A percentile compares a stretch with the other conserved stretches of the same genome.
These are phyloP conservation scores for Nannochloropsis granulata DNA, from an alignment of 108 stramenopile genomes.

Conservation along the genomic window DNA sequence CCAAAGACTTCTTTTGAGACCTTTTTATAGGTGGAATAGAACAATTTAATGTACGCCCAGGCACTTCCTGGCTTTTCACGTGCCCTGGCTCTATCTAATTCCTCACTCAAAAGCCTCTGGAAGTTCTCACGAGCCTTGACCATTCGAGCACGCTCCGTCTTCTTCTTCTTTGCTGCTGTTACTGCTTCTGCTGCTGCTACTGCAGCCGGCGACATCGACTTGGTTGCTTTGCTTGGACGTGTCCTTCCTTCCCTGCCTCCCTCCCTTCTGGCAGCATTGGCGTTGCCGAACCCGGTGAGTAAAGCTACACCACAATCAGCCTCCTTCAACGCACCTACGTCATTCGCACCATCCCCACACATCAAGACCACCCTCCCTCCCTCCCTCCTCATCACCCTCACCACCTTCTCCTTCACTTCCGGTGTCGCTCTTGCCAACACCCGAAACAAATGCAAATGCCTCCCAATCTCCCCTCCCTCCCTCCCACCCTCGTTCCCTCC, in stretches of 20 bases:
- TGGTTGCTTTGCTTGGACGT: background rate
- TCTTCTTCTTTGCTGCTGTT: background rate
- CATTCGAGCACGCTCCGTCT: background rate
- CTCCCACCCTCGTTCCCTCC: slow-evolving; percentile 37
- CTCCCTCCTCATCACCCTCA: slow-evolving; percentile 6
- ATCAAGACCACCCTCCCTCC: slow-evolving; percentile 44
- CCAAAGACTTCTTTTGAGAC: background rate
- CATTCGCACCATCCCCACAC: slow-evolving; percentile 97
- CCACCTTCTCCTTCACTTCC: slow-evolving; percentile 82
- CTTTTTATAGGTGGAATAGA: background rate
- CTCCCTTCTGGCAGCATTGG: slow-evolving; percentile 36
- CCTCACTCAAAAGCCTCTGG: background rate
- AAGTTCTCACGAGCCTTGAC: background rate
- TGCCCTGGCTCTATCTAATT: background rate
- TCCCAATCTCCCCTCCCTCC: slow-evolving; percentile 5
- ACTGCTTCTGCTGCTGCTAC: background rate
- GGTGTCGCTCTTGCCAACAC: slow-evolving; percentile 90
- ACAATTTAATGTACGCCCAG: background rate
- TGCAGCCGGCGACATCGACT: background rate
- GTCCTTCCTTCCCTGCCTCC: background rate
- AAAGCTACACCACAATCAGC: slow-evolving; percentile 84
- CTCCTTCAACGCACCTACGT: slow-evolving; percentile 83
- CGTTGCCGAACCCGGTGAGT: slow-evolving; percentile 76
- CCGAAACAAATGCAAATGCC: slow-evolving; percentile 57
- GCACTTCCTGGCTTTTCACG: background rate